Conservation (phyloP, 2,329 filamentous ascomycete species). For the Pestalotiopsis sp. region DNA sequence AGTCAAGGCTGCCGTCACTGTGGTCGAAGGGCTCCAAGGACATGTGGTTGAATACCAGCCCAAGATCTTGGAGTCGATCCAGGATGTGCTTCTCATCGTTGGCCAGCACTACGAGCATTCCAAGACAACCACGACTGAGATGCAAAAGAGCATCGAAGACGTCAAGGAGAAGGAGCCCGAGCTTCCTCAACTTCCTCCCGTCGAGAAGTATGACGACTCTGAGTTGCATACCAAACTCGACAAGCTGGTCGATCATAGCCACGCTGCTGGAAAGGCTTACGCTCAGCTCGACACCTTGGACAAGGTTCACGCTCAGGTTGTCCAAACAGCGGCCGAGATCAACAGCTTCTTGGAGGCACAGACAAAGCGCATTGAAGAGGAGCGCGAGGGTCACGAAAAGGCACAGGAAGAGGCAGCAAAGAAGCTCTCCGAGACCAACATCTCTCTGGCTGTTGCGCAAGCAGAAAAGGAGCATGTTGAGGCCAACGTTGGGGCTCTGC, state of each 20-base stretch:
- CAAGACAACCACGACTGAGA: slow-evolving; percentile 62
- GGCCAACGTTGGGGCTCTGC: slow-evolving; percentile 53
- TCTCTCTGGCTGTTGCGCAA: slow-evolving; percentile 76
- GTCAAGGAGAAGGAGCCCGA: slow-evolving; percentile 46
- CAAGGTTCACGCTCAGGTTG: slow-evolving; percentile 85
- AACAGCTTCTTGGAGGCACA: slow-evolving; percentile 80
- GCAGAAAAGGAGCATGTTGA: slow-evolving; percentile 67
- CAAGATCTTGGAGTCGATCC: slow-evolving; percentile 82
- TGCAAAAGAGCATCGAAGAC: slow-evolving; percentile 64
- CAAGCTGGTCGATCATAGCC: slow-evolving; percentile 64
- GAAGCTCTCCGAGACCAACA: slow-evolving; percentile 74
- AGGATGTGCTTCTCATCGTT: slow-evolving; percentile 82
- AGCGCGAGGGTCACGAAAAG: slow-evolving; percentile 77
- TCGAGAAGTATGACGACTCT: slow-evolving; percentile 69
- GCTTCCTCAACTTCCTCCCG: slow-evolving; percentile 56
- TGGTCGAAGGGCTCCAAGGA: slow-evolving; percentile 75
- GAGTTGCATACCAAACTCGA: slow-evolving; percentile 53
- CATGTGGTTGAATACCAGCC: slow-evolving; percentile 84
- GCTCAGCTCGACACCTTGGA: slow-evolving; percentile 82
- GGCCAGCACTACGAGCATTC: slow-evolving; percentile 89
- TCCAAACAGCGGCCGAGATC: slow-evolving; percentile 81
- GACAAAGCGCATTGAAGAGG: slow-evolving; percentile 73
- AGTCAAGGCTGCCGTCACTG: slow-evolving; percentile 72
- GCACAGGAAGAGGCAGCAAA: slow-evolving; percentile 77
- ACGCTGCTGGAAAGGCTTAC: slow-evolving; percentile 69